Conservation (phyloP, 1,284 basidiomycete genomes). For the Ceratobasidium sp. region DNA sequence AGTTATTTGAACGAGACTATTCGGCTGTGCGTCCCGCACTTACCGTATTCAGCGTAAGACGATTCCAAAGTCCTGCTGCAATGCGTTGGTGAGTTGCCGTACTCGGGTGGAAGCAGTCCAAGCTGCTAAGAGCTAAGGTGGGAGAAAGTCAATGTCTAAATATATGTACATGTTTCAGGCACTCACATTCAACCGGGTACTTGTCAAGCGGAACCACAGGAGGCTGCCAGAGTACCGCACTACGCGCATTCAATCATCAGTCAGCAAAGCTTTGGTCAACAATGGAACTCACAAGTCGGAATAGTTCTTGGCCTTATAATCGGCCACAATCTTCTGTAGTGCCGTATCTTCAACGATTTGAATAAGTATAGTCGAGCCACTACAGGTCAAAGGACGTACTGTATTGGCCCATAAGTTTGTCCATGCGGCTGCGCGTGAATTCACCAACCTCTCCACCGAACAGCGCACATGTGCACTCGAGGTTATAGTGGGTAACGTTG, state of each 20-base stretch:
- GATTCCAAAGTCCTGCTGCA: conserved; percentile 51
- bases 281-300: conserved; percentile 46
- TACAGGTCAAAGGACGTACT: conserved; percentile 11
- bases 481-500: conserved; percentile 46
- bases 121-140: conserved; percentile 46
- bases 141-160: neutral
- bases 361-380: neutral
- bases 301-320: conserved; percentile 47
- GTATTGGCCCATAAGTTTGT: conserved; percentile 48
- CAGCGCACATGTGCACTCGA: conserved; percentile 49
- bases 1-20: conserved; percentile 1
- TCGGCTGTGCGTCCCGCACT: conserved; percentile 34
- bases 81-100: conserved; percentile 49
- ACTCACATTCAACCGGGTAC: conserved; percentile 48
- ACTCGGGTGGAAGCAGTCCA: conserved; percentile 53
- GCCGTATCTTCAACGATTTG: conserved; percentile 44
- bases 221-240: conserved; percentile 48
- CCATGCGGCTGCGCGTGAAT: conserved; percentile 49
- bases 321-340: conserved; percentile 46
- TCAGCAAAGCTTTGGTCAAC: conserved; percentile 42
- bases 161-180: neutral
- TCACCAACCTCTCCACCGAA: conserved; percentile 49
- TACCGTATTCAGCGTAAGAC: conserved; percentile 46
- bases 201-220: conserved; percentile 48
- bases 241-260: conserved; percentile 21